Evolutionary conservation across 495 filamentous ascomycete genomes (phyloP), one percentile per base, ranked within the genome.

Genomic region (Saxispiralis lemnorum): DNA sequence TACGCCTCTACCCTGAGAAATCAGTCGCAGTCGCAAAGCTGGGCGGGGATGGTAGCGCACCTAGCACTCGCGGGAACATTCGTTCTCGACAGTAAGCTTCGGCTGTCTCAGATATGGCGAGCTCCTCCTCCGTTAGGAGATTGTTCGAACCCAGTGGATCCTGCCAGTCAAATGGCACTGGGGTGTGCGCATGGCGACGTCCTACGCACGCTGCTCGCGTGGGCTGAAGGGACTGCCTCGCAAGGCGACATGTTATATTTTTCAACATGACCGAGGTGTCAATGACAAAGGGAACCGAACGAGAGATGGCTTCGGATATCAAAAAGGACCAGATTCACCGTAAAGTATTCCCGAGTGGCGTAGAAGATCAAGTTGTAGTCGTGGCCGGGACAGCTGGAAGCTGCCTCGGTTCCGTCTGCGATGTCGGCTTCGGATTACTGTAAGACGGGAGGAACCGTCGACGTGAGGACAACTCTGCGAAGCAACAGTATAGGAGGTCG

Each of bases 21-120:
- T 51, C 33, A 47, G 28, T 31, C 38, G 19, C 49, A 19, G 40
- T 21, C 49, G 47, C 17, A 16, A 35, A 14, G 30, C 41, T 35
- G 7, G 38, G 12, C 4, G 24, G n/a, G 14, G 32, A 38, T 3
- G 18, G 17, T 12, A 40, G 65, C 76, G 54, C 69, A 97, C 88
- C 84, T 33, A 94, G 70, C 43, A 97, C 79, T 37, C 89, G 70
- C 7, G 89, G 89, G 39, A 79, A 65, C 58, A 97, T 63, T 42
- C 70, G 73, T 49, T 94, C 87, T 62, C 95, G 92, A 60, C 87
- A 95, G 56, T 96, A 97, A 43, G 81, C 68, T 51, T 86, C 75
- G 18, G 87, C 86, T 1, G 81, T 93, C 47, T 93, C 85, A 19
- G 80, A 70, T 40, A 96, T 81, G 10, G 85, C 83, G 49, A 87